Base-by-base conservation (phyloP, 2,329 filamentous ascomycete genomes). In the Geosmithia putterillii region DNA sequence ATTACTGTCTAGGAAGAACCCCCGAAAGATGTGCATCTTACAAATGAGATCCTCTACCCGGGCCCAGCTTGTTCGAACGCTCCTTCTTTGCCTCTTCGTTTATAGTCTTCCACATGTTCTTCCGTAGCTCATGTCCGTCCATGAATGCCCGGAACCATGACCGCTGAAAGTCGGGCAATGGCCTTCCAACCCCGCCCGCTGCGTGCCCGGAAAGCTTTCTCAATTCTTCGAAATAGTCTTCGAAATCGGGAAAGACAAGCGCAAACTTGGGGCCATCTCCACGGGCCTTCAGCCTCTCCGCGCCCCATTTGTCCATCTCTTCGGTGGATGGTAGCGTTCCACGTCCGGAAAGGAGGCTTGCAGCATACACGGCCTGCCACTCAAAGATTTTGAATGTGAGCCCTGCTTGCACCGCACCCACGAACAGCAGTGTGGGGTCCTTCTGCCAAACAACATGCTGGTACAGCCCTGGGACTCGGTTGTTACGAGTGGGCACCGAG, bases 361-460 rank as follows among this genome's bases (percentile, higher is more conserved):
- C 78, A 0, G 71, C 74, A 2, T 75, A 65, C 0, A 82, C 77
- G 7, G 77, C 76, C 52, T 83, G 79, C 74, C 76, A 82, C 58
- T 83, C 79, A 44, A 81, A 82, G 23, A 82, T 69, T 53, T 79
- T 81, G 60, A 84, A 83, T 0, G 79, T 83, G 22, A 84, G 57
- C 0, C 73, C 74, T 0, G 72, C 71, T 1, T 62, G 61, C 0
- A 71, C 74, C 4, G 76, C 77, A 21, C 76, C 77, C 2, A 80
- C 63, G 50, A 80, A 81, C 2, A 72, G 57, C 9, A 80, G 58
- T 0, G 66, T 71, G 0, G 74, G 71, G 47, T 81, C 76, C 17
- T 65, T 50, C 28, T 61, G 62, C 54, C 67, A 76, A 7, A 79
- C 70, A 1, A 79, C 60, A 50, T 80, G 76, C 50, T 76, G 71